A percentile compares a stretch with the other conserved stretches of the same genome.
Conservation (phyloP, 768 basidiomycete species). For the Cyclocybe cylindracea region DNA sequence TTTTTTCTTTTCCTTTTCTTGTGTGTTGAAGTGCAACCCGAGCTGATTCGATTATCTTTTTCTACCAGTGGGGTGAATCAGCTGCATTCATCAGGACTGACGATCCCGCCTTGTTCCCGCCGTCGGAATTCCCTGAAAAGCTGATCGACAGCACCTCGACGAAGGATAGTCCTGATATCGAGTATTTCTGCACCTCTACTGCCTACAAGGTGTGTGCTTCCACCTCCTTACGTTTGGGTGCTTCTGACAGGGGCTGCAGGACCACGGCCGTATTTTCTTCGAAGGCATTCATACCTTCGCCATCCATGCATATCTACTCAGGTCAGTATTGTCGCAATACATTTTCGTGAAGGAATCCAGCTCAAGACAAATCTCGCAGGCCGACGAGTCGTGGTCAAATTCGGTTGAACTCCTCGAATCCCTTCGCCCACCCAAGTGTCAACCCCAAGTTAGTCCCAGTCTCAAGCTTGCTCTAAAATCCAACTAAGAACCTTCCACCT, state of each 20-base stretch:
- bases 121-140: constrained; percentile 26
- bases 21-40: not conserved
- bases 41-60: not conserved
- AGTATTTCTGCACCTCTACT: constrained; percentile 39
- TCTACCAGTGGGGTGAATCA: constrained; percentile 42
- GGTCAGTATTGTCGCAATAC: constrained; percentile 20
- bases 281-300: constrained; percentile 36
- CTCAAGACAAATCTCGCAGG: constrained; percentile 17
- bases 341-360: not conserved
- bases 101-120: constrained; percentile 47
- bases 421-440: constrained; percentile 36
- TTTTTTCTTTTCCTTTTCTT: not conserved
- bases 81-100: constrained; percentile 55
- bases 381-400: constrained; percentile 41
- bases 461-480: not conserved
- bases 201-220: constrained; percentile 33
- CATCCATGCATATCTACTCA: constrained; percentile 37
- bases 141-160: constrained; percentile 41
- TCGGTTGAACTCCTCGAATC: constrained; percentile 34
- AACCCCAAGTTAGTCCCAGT: constrained; percentile 35
- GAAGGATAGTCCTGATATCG: constrained; percentile 41
- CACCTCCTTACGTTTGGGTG: not conserved
- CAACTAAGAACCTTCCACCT: not conserved
- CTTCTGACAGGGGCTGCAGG: constrained; percentile 14
- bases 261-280: constrained; percentile 37